Conservation (phyloP, 805 yeast genomes). For the Barnettozyma sp. region DNA sequence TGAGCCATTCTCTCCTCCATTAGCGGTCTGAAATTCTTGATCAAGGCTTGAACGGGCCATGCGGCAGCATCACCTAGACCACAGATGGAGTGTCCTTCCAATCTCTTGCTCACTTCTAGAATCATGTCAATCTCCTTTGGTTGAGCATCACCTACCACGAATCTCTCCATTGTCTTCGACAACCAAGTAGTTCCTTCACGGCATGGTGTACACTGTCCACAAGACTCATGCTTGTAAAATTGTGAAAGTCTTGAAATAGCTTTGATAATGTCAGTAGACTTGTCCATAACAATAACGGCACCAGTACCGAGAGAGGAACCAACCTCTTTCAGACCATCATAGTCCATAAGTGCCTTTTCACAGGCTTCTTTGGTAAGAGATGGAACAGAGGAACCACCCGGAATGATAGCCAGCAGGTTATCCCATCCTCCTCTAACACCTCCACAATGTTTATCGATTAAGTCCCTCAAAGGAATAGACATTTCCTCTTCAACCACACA, state of each 20-base stretch:
- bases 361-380: slow-evolving; percentile 63
- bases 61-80: slow-evolving; percentile 92
- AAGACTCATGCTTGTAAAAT: slow-evolving; percentile 86
- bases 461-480: slow-evolving; percentile 80
- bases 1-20: slow-evolving; percentile 69
- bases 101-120: slow-evolving; percentile 75
- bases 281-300: slow-evolving; percentile 87
- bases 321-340: slow-evolving; percentile 75
- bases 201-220: slow-evolving; percentile 94
- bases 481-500: slow-evolving; percentile 92
- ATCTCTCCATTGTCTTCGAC: slow-evolving; percentile 76
- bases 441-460: slow-evolving; percentile 84
- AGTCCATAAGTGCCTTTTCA: slow-evolving; percentile 75
- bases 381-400: slow-evolving; percentile 89
- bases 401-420: slow-evolving; percentile 77
- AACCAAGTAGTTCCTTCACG: slow-evolving; percentile 91
- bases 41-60: slow-evolving; percentile 89
- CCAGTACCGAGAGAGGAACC: slow-evolving; percentile 91
- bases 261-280: slow-evolving; percentile 74
- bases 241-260: slow-evolving; percentile 82
- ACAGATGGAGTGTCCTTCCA: slow-evolving; percentile 89
- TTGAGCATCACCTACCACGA: slow-evolving; percentile 71
- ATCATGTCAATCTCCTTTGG: slow-evolving; percentile 80
- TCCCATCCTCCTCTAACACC: slow-evolving; percentile 94
- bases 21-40: slow-evolving; percentile 77